Evolutionary conservation across 2,329 filamentous ascomycete species (phyloP), one percentile per base, ranked within the genome.

Genomic region (Ascochyta viciae-villosae): DNA sequence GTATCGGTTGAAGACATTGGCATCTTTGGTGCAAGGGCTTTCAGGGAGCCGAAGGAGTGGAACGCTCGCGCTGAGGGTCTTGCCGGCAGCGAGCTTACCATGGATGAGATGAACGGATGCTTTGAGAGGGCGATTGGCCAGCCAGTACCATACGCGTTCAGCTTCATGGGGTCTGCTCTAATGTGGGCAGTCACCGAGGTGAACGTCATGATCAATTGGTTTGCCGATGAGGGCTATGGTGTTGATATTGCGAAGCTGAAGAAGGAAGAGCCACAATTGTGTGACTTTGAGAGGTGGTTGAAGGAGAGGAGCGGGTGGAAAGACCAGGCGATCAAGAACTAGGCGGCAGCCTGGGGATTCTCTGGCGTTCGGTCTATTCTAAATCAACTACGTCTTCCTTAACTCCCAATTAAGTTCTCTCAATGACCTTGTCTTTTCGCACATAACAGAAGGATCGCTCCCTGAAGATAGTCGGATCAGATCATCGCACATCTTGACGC

Each of bases 21-120:
- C 0, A 62, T 74, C 19, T 81, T 85, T 48, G 83, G 75, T 2
- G 81, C 82, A 0, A 70, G 77, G 41, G 81, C 81, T 0, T 83
- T 85, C 54, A 53, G 77, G 4, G 68, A 81, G 2, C 75, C 79
- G 2, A 67, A 79, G 1, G 66, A 77, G 44, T 85, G 78, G 69
- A 76, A 77, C 31, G 76, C 77, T 34, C 74, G 73, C 16, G 76
- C 75, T 5, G 74, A 84, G 35, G 78, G 80, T 4, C 65, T 86
- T 19, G 83, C 83, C 0, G 83, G 83, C 2, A 83, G 84, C 60
- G 80, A 83, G 43, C 65, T 85, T 31, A 81, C 78, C 0, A 79
- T 79, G 50, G 73, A 75, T 0, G 73, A 83, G 55, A 76, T 82
- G 51, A 75, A 70, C 27, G 68, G 71, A 22, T 75, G 77, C 16